These are phyloP conservation scores for Hypoxylon intermedium DNA, from an alignment of 495 filamentous ascomycete species.

Conservation along the genomic window DNA sequence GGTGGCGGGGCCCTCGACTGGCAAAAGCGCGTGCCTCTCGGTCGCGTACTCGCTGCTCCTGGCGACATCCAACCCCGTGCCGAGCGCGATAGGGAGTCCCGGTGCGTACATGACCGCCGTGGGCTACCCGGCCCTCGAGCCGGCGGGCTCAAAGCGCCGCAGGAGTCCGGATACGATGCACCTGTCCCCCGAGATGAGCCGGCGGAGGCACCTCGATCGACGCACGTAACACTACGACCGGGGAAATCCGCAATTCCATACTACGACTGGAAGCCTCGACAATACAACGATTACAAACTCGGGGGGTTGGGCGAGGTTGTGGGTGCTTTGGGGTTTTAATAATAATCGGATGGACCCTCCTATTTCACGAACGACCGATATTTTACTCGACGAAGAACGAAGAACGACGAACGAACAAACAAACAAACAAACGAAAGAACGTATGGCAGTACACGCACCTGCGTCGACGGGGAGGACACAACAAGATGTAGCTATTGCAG, in stretches of 20 bases:
- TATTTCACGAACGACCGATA: too few relatives aligned
- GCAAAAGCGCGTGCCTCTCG: too few relatives aligned
- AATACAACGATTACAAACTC: slow-evolving; percentile 6
- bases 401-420: too few relatives aligned
- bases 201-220: slow-evolving; percentile 51
- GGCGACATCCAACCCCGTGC: slow-evolving; percentile 46
- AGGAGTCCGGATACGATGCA: slow-evolving; percentile 50
- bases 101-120: slow-evolving; percentile 49
- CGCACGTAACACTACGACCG: slow-evolving; percentile 37
- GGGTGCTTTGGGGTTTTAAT: too few relatives aligned
- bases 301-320: too few relatives aligned
- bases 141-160: slow-evolving; percentile 46
- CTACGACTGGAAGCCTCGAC: too few relatives aligned
- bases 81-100: slow-evolving; percentile 52
- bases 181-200: slow-evolving; percentile 49
- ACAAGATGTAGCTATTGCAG: slow-evolving; percentile 9
- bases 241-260: too few relatives aligned
- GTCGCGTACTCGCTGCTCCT: slow-evolving; percentile 56
- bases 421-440: background rate
- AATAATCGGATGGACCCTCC: too few relatives aligned
- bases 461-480: background rate
- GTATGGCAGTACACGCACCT: background rate
- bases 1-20: too few relatives aligned
- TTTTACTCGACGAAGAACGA: too few relatives aligned
- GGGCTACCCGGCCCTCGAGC: slow-evolving; percentile 46